Conservation (phyloP, 2,329 filamentous ascomycete genomes). For the Fusarium vanettenii region DNA sequence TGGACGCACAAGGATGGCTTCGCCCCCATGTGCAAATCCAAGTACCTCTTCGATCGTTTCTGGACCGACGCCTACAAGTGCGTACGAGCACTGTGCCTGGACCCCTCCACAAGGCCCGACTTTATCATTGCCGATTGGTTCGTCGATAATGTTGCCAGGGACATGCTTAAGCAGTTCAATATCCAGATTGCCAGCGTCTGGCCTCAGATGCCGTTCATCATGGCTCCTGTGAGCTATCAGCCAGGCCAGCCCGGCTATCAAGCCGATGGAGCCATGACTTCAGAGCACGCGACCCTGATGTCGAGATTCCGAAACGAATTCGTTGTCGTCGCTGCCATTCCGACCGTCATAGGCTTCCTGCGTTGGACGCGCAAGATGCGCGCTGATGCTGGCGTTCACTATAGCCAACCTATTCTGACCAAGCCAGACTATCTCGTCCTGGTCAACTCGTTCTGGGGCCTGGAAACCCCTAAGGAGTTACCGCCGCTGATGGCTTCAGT, state of each 20-base stretch:
- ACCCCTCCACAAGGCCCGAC: constrained; percentile 46
- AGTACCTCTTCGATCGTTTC: constrained; percentile 51
- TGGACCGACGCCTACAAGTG: constrained; percentile 47
- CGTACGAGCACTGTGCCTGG: constrained; percentile 25
- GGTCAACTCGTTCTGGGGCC: constrained; percentile 57
- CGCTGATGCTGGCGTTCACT: constrained; percentile 46
- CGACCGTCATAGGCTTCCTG: constrained; percentile 45
- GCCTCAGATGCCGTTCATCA: constrained; percentile 55
- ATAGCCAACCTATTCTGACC: constrained; percentile 40
- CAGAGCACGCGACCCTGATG: constrained; percentile 52
- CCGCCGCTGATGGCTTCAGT: constrained; percentile 53
- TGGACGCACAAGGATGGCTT: constrained; percentile 49
- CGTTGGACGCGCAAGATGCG: constrained; percentile 50
- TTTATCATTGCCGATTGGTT: constrained; percentile 59
- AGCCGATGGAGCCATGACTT: constrained; percentile 50
- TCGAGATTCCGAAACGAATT: constrained; percentile 52
- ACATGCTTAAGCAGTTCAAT: constrained; percentile 52
- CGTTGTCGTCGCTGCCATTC: constrained; percentile 45
- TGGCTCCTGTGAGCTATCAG: constrained; percentile 53
- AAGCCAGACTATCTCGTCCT: constrained; percentile 57
- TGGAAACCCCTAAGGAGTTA: constrained; percentile 56
- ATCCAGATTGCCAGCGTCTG: constrained; percentile 54
- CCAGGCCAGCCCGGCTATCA: constrained; percentile 56
- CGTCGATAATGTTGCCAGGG: constrained; percentile 53
- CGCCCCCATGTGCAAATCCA: constrained; percentile 48